Base-by-base conservation (phyloP, 805 yeast genomes). In the Candida palmyrensis region DNA sequence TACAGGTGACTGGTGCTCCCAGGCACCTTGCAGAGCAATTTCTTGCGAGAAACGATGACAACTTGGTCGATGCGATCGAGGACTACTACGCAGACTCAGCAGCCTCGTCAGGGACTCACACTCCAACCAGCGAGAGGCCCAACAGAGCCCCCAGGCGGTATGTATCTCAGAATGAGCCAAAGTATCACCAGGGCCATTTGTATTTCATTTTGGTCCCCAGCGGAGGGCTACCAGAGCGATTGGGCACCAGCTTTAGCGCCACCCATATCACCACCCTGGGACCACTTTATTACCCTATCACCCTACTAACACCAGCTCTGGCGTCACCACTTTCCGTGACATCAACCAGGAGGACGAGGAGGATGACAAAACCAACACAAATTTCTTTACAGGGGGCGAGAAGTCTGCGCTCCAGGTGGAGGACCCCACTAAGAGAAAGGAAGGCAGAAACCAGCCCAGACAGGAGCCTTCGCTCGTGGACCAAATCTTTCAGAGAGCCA, bases 361-460 rank as follows among this genome's bases (percentile, higher is more conserved):
- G n/a, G 77, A 73, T 40, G 79, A 75, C 37, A 71, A 69, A 24
- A 73, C 80, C 37, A 52, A 59, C 33, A 56, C 55, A 19, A 76
- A 78, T 47, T 73, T 78, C 39, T 79, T 74, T 57, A 80, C 84
- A 1, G 79, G 79, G 11, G 86, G 73, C 16, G 89, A 82, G 53
- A 83, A 84, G 37, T 81, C 89, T 1, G 92, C 79, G 4, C 62
- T 84, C 42, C 83, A 82, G 53, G 89, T 84, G 14, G 86, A 85
- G 45, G 83, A 83, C 48, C 92, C 92, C 16, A 67, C 67, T 42
- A 60, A 60, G 36, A 57, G 64, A 37, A 58, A 57, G 27, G 47
- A 48, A 24, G 60, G 64, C 32, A 62, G 49, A 33, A 22, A 55
- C 50, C 8, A 25, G 27, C n/a, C n/a, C n/a, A 26, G 53, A 51